A percentile compares a stretch with the other conserved stretches of the same genome.
Evolutionary conservation across 495 filamentous ascomycete genomes (phyloP).

Genomic region (Hypoxylon fuscum): DNA sequence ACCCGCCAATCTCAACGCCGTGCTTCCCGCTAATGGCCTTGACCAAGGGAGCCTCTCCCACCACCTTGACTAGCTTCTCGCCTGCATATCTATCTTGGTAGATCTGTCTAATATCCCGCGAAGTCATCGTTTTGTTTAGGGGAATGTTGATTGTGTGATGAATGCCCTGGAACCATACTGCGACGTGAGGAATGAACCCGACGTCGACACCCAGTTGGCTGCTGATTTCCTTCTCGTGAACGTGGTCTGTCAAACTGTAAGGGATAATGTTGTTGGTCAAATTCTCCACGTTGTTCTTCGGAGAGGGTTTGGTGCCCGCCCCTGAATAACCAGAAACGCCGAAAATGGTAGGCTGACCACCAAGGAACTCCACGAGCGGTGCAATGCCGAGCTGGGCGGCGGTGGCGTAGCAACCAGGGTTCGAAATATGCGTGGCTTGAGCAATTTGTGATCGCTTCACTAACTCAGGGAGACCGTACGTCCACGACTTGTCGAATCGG

Average conservation of each 20-base stretch:
- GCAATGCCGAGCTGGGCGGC: slow-evolving; percentile 93
- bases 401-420: slow-evolving; percentile 97
- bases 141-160: slow-evolving; percentile 92
- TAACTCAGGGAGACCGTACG: slow-evolving; percentile 94
- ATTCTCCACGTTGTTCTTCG: slow-evolving; percentile 93
- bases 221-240: slow-evolving; percentile 93
- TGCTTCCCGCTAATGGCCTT: slow-evolving; percentile 91
- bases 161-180: slow-evolving; percentile 97
- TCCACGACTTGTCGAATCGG: slow-evolving; percentile 90
- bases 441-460: slow-evolving; percentile 79
- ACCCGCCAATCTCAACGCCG: slow-evolving; percentile 93
- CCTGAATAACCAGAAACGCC: slow-evolving; percentile 97
- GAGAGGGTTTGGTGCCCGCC: slow-evolving; percentile 92
- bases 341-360: slow-evolving; percentile 84
- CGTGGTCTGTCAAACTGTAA: slow-evolving; percentile 92
- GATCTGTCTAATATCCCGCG: slow-evolving; percentile 90
- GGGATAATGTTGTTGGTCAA: slow-evolving; percentile 91
- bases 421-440: slow-evolving; percentile 85
- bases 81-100: slow-evolving; percentile 97
- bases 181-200: slow-evolving; percentile 94
- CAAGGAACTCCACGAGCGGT: slow-evolving; percentile 80
- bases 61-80: slow-evolving; percentile 91
- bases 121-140: slow-evolving; percentile 81
- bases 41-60: slow-evolving; percentile 86
- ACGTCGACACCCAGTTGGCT: slow-evolving; percentile 78